Conservation (phyloP, 176 grass and related monocot genomes). For the Phragmites australis region DNA sequence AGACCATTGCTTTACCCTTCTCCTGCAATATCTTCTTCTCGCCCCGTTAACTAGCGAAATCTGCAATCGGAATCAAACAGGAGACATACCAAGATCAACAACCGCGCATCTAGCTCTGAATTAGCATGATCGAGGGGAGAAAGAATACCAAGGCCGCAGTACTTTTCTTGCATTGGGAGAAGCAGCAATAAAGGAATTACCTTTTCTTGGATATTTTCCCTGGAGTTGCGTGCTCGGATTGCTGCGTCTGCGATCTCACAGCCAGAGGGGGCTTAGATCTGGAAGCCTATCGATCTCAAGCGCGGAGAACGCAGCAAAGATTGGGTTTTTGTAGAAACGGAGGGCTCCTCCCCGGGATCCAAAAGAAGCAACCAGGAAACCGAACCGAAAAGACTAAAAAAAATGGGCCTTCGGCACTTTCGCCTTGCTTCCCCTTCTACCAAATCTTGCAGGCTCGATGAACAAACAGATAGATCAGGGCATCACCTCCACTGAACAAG, state of each 20-base stretch:
- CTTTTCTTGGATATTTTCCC: slow-evolving; percentile 35
- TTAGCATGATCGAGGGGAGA: slow-evolving; percentile 31
- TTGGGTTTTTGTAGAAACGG: slow-evolving; percentile 44
- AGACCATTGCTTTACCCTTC: background rate
- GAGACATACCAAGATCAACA: slow-evolving; percentile 25
- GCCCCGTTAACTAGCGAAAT: slow-evolving; percentile 16
- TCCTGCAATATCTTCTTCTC: background rate
- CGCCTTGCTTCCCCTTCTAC: slow-evolving; percentile 20
- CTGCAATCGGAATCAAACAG: slow-evolving; percentile 31
- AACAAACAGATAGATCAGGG: slow-evolving; percentile 36
- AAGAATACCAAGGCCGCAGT: slow-evolving; percentile 11
- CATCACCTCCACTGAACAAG: slow-evolving; percentile 26
- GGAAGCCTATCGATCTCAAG: slow-evolving; percentile 41
- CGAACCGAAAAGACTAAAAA: slow-evolving; percentile 30
- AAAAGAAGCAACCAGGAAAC: slow-evolving; percentile 52
- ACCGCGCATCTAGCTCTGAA: slow-evolving; percentile 9
- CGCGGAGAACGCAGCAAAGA: slow-evolving; percentile 31
- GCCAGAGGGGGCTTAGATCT: slow-evolving; percentile 44
- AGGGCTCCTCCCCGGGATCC: slow-evolving; percentile 46
- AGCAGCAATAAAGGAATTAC: slow-evolving; percentile 38
- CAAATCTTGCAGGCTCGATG: slow-evolving; percentile 30
- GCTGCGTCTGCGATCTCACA: slow-evolving; percentile 27
- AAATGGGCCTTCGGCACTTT: slow-evolving; percentile 17
- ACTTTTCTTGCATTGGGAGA: slow-evolving; percentile 43
- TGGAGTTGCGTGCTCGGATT: slow-evolving; percentile 11